These are phyloP conservation scores for Fragaria ananassa DNA, from an alignment of 306 rosid species.

Conservation along the genomic window DNA sequence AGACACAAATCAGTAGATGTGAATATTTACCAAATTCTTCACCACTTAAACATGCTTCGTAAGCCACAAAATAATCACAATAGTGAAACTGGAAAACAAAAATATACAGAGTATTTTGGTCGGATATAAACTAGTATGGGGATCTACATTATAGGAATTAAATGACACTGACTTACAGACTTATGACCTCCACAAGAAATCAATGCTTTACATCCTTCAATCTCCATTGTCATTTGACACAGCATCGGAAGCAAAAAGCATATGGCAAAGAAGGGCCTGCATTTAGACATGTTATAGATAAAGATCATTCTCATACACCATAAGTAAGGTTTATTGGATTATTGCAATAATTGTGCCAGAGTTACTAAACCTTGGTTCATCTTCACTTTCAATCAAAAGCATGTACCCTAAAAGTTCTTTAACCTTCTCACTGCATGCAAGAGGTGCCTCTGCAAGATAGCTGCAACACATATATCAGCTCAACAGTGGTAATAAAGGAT, in stretches of 20 bases:
- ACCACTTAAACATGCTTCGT: background rate
- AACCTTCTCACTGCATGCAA: constrained; percentile 77
- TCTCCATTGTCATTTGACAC: constrained; percentile 73
- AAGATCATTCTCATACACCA: constrained; percentile 9
- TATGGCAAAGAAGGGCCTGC: constrained; percentile 75
- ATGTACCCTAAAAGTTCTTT: constrained; percentile 64
- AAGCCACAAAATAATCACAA: background rate
- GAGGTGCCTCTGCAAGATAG: constrained; percentile 90
- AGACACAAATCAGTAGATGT: background rate
- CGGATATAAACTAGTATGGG: background rate
- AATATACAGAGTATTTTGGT: background rate
- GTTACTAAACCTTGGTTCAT: constrained; percentile 68
- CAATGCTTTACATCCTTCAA: constrained; percentile 68
- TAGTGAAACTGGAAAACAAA: background rate
- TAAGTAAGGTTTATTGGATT: constrained; percentile 1
- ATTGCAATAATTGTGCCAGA: constrained; percentile 20
- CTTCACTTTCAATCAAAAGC: constrained; percentile 83
- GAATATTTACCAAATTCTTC: background rate
- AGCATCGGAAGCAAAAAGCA: constrained; percentile 89
- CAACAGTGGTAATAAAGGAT: background rate
- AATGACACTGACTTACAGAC: constrained; percentile 52
- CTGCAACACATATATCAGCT: constrained; percentile 46
- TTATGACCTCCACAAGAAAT: constrained; percentile 65
- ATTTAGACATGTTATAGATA: constrained; percentile 26
- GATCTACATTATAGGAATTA: background rate